Percentiles rank a stretch among this genome's conserved stretches.
Evolutionary conservation across 768 basidiomycete genomes (phyloP).

Genomic region (Multifurca ochricompacta): DNA sequence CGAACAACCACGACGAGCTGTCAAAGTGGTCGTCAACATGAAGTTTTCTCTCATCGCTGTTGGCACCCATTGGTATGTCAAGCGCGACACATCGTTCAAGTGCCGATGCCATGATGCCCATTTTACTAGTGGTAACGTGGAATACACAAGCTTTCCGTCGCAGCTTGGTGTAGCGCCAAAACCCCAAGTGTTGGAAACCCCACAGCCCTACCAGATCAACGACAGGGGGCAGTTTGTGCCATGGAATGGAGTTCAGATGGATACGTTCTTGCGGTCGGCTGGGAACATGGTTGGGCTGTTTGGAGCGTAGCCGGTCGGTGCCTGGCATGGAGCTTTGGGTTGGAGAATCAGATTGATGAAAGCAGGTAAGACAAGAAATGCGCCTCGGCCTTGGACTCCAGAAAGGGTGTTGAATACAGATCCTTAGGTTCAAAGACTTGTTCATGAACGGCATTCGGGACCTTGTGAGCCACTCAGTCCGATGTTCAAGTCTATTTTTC

Average conservation of each 20-base stretch:
- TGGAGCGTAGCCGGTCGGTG: constrained; percentile 88
- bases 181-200: constrained; percentile 55
- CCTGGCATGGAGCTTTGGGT: constrained; percentile 67
- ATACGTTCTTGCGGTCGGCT: constrained; percentile 89
- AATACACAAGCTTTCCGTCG: constrained; percentile 62
- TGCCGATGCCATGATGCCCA: neutral
- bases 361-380: constrained; percentile 32
- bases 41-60: constrained; percentile 79
- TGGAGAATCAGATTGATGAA: constrained; percentile 53
- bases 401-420: constrained; percentile 9
- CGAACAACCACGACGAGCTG: constrained; percentile 58
- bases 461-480: constrained; percentile 44
- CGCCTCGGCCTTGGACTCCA: neutral
- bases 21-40: constrained; percentile 59
- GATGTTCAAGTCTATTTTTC: neutral
- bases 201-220: constrained; percentile 49
- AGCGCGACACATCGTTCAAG: constrained; percentile 16
- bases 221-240: constrained; percentile 50
- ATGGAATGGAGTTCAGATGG: constrained; percentile 96
- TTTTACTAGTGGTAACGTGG: constrained; percentile 49
- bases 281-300: constrained; percentile 83
- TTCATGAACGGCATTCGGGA: constrained; percentile 78
- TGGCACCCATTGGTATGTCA: constrained; percentile 57
- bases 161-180: constrained; percentile 48
- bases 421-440: constrained; percentile 56